phyloP scores from a whole-genome alignment of 768 basidiomycete genomes.

The Phanerochaete carnosa region DNA sequence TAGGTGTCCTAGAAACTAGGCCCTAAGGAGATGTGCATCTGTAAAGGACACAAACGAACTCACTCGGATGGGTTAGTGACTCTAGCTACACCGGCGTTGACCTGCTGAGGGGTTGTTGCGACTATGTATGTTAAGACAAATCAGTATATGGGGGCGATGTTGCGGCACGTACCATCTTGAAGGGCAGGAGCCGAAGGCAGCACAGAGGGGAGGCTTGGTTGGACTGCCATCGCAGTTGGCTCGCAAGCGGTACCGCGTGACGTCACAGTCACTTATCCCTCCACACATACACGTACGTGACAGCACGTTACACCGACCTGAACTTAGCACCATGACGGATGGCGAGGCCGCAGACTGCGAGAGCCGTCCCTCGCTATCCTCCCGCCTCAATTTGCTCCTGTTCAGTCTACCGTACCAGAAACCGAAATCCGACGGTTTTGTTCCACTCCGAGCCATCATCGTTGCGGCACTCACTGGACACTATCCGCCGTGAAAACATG shows the following conservation, averaged over 20 bases:
- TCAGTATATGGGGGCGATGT: neutral
- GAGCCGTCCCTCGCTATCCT: conserved; percentile 6
- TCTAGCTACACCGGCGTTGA: conserved; percentile 50
- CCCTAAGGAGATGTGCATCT: neutral
- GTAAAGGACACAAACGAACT: conserved; percentile 21
- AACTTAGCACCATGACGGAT: neutral
- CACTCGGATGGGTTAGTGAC: conserved; percentile 68
- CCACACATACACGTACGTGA: neutral
- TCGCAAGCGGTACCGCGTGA: conserved; percentile 2
- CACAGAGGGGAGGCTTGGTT: conserved; percentile 41
- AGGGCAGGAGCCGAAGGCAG: conserved; percentile 48
- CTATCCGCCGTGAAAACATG: neutral
- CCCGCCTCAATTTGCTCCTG: conserved; percentile 5
- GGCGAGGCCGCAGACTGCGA: neutral
- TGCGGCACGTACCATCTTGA: conserved; percentile 42
- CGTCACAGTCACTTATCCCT: conserved; percentile 4
- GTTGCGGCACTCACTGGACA: conserved; percentile 9
- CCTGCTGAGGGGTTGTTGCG: conserved; percentile 51
- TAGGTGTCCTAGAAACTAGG: conserved; percentile 57
- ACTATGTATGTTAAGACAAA: conserved; percentile 28
- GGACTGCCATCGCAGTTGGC: conserved; percentile 2
- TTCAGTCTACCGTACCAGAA: neutral
- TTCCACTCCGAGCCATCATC: conserved; percentile 10
- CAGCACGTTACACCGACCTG: neutral
- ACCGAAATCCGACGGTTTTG: neutral